phyloP scores from a whole-genome alignment of 1,139 yeast genomes.

The Yamadazyma songkhlaensis region DNA sequence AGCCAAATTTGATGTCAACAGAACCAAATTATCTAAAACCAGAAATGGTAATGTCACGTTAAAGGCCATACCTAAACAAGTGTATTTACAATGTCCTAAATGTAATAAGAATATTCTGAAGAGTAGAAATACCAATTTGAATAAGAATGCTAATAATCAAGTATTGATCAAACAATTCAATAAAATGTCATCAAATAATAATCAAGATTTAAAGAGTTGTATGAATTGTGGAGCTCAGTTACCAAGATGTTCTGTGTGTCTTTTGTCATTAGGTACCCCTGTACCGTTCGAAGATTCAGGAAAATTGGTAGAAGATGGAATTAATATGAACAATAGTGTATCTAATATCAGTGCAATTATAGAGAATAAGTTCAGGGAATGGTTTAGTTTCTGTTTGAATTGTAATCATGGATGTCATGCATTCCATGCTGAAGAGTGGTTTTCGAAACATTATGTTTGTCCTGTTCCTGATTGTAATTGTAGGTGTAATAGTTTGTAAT shows the following conservation, averaged over 20 bases:
- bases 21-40: conserved; percentile 63
- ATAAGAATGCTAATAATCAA: conserved; percentile 17
- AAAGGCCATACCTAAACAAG: conserved; percentile 65
- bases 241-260: conserved; percentile 88
- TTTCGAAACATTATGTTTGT: conserved; percentile 78
- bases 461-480: conserved; percentile 95
- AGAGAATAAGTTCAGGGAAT: conserved; percentile 49
- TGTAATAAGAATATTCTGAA: conserved; percentile 72
- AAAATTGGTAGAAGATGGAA: conserved; percentile 2
- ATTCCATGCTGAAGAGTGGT: conserved; percentile 95
- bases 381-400: conserved; percentile 89
- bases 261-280: conserved; percentile 77
- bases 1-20: conserved; percentile 80
- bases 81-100: conserved; percentile 73
- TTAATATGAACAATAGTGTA: conserved; percentile 9
- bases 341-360: conserved; percentile 18
- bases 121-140: conserved; percentile 12
- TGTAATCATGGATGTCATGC: conserved; percentile 96
- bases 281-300: conserved; percentile 39
- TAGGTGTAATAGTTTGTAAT: conserved; percentile 58
- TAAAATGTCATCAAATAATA: conserved; percentile 21
- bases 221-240: conserved; percentile 88
- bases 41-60: conserved; percentile 47
- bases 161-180: conserved; percentile 39
- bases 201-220: conserved; percentile 45